Evolutionary conservation across 1,284 basidiomycete genomes (phyloP), one percentile per base, ranked within the genome.

Genomic region (Moesziomyces globuligerus): DNA sequence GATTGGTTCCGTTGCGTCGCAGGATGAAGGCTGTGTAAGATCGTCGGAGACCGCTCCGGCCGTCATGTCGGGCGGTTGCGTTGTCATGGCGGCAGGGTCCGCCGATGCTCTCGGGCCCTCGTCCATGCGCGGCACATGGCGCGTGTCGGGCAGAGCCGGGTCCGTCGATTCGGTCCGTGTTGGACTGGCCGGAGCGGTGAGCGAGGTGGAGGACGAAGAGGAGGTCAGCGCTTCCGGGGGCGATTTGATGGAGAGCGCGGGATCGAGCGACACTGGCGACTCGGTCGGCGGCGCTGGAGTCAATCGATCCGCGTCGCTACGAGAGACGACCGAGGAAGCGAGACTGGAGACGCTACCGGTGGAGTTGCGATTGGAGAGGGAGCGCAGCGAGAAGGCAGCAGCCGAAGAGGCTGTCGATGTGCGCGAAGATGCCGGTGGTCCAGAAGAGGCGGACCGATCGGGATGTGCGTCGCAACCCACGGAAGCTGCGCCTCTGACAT

Each of bases 351-450:
- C 61, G 37, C 70, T 72, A 26, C 71, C 69, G 1, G 60, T 69
- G 5, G 75, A 78, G 41, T 59, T 72, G 21, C 75, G 67, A 36
- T 78, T 69, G 2, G 75, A 78, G 7, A 78, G 34, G 6, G 66
- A 71, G 20, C 75, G 62, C 17, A 78, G 48, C 11, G 71, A 72
- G 48, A 75, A 75, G 3, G 72, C 70, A 34, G 75, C 75, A 2
- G 72, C 72, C 5, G 67, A 70, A 11, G 67, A 74, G 10, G 72
- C 64, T 10, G 69, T 72, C 23, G 69, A 72, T 25, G 66, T 59
- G 20, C 72, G 58, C 5, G 69, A 72, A 3, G 70, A 72, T 7
- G 66, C 46, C 1, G 62, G 56, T 20, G 53, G 50, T 7, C 21
- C 38, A 4, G 61, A 58, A 4, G 55, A 40, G 47, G 40, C 9